phyloP scores from a whole-genome alignment of 495 filamentous ascomycete species.

The Trichoderma gamsii region DNA sequence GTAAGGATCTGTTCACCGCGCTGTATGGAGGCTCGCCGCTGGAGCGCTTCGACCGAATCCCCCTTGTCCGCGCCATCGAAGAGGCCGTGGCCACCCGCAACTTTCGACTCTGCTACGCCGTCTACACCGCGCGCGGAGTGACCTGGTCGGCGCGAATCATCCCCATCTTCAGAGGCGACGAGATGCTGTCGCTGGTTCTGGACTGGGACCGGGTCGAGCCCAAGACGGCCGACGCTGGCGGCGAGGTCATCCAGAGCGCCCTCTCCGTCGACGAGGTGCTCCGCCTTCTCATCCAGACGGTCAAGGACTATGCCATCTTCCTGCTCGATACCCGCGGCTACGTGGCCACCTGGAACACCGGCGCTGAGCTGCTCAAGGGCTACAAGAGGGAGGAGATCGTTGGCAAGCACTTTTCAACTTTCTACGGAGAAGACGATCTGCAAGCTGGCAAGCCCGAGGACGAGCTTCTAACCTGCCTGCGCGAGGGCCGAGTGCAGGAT shows the following conservation, averaged over 20 bases:
- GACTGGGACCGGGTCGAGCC: conserved; percentile 38
- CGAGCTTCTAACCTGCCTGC: conserved; percentile 52
- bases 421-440: conserved; percentile 54
- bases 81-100: conserved; percentile 38
- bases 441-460: conserved; percentile 46
- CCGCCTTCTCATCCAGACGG: conserved; percentile 55
- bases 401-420: conserved; percentile 57
- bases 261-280: conserved; percentile 49
- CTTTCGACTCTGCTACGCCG: conserved; percentile 26
- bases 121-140: conserved; percentile 19
- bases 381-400: conserved; percentile 53
- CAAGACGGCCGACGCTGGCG: conserved; percentile 22
- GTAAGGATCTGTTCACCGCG: conserved; percentile 38
- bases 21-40: conserved; percentile 30
- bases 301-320: conserved; percentile 65
- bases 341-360: conserved; percentile 58
- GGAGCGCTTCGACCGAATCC: conserved; percentile 34
- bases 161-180: conserved; percentile 43
- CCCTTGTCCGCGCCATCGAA: conserved; percentile 38
- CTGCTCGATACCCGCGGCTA: conserved; percentile 54
- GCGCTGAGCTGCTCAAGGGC: conserved; percentile 54
- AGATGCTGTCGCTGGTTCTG: conserved; percentile 43
- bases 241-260: conserved; percentile 39
- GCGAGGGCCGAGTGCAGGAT: conserved; percentile 56
- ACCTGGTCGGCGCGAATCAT: conserved; percentile 42